These are phyloP conservation scores for Tanacetum coccineum DNA, from an alignment of 129 eudicot species.

Conservation along the genomic window DNA sequence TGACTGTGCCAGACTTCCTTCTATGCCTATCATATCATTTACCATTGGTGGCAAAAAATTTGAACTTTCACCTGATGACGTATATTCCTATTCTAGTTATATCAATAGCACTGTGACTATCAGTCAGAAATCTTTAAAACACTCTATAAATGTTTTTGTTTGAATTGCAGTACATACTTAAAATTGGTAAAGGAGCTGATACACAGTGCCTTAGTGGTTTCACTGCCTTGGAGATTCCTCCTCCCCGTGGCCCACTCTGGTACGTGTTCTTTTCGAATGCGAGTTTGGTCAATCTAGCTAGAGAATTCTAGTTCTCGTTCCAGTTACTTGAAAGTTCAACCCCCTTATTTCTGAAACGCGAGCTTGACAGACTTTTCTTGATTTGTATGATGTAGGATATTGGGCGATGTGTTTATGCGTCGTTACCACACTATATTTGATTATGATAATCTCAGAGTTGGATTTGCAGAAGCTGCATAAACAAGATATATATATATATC, in stretches of 20 bases:
- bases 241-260: conserved; percentile 50
- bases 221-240: conserved; percentile 41
- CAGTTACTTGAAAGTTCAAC: not conserved
- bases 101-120: not conserved
- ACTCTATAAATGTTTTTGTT: not conserved
- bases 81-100: not conserved
- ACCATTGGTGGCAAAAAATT: conserved; percentile 29
- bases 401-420: conserved; percentile 93
- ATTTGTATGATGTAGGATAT: conserved; percentile 55
- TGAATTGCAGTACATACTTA: conserved; percentile 38
- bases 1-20: conserved; percentile 28
- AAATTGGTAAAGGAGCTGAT: conserved; percentile 35
- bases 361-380: not conserved
- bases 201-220: conserved; percentile 44
- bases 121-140: no score
- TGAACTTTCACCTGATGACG: conserved; percentile 30
- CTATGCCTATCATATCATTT: conserved; percentile 27
- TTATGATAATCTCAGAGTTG: conserved; percentile 60
- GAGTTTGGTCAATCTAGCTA: no score
- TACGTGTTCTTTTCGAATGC: conserved; percentile 7
- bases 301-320: not conserved
- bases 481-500: not conserved
- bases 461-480: conserved; percentile 83
- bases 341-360: not conserved
- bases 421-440: conserved; percentile 86